Percentiles rank a stretch among this genome's conserved stretches.
phyloP scores from a whole-genome alignment of 1,139 yeast genomes.

The Yueomyces sp. region DNA sequence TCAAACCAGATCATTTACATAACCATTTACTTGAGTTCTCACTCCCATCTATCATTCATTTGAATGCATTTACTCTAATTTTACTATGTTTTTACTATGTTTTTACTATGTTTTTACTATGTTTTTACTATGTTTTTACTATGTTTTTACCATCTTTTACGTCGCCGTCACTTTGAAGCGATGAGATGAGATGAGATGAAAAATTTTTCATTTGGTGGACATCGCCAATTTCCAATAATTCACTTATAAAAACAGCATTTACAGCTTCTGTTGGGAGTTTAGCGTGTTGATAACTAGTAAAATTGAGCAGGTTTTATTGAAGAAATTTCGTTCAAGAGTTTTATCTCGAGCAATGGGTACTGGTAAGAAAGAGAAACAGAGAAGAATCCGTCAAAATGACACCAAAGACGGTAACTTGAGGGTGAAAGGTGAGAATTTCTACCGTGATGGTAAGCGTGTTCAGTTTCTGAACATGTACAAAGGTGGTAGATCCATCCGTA shows the following conservation, averaged over 20 bases:
- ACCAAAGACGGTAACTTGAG: conserved; percentile 82
- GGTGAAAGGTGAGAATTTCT: conserved; percentile 94
- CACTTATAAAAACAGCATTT: not conserved
- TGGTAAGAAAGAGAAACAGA: conserved; percentile 77
- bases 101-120: too few relatives aligned
- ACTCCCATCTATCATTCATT: too few relatives aligned
- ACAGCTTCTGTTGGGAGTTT: not conserved
- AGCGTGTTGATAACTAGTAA: not conserved
- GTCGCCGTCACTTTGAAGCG: not conserved
- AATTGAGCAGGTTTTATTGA: not conserved
- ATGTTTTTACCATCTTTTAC: too few relatives aligned
- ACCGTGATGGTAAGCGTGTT: conserved; percentile 87
- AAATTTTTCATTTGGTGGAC: not conserved
- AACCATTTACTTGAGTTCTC: too few relatives aligned
- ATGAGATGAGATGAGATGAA: conserved; percentile 3
- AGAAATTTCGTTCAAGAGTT: too few relatives aligned
- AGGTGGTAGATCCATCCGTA: conserved; percentile 76
- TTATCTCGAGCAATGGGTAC: conserved; percentile 54
- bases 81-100: too few relatives aligned
- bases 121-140: too few relatives aligned
- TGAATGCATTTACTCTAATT: too few relatives aligned
- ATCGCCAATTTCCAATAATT: too few relatives aligned
- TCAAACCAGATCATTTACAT: too few relatives aligned
- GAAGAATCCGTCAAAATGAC: conserved; percentile 74
- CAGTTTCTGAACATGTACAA: conserved; percentile 87